Base-by-base conservation (phyloP, 108 stramenopile species). In the Hondaea fermentalgiana region DNA sequence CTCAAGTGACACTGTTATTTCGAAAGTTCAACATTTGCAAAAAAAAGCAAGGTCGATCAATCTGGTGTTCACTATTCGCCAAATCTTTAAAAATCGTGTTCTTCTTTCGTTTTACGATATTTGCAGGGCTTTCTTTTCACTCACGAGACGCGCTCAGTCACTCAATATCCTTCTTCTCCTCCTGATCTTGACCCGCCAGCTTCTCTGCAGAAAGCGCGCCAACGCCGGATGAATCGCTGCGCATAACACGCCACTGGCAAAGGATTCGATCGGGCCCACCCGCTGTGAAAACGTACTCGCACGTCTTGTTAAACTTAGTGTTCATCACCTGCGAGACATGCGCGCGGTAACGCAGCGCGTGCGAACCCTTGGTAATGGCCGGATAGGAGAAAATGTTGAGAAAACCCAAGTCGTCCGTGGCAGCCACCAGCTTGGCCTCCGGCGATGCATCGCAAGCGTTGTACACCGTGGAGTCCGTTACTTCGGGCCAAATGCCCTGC, bases 391-490 rank as follows among this genome's bases (percentile, higher is more conserved):
- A 90, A n/a, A 92, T 44, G 49, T 35, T 53, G 3, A 91, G 58
- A 58, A 72, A 44, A 58, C 94, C 94, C 29, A 58, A 57, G 43
- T 89, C 87, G 28, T 93, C 91, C 4, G 89, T 91, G n/a, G 88
- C 69, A 4, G 93, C 94, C 5, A 95, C 57, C 2, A 93, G 88
- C 44, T 72, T 87, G 16, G 53, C 28, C 44, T 72, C 72, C 29
- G 55, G 25, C 58, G 88, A 59, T 25, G 90, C 64, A 23, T 88
- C 90, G 47, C 87, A 60, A 4, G 91, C 90, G 44, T 87, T 89
- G 57, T 87, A 17, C 14, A 87, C 69, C 0, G 76, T 83, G 2
- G 76, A 12, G 23, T 83, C 76, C 25, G 76, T 83, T 14, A 83
- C 76, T 45, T 83, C 76, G 4, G 76, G 76, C 76, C 76, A 83